Conservation (phyloP, 352 stramenopile species). For the Peronospora farinosa region DNA sequence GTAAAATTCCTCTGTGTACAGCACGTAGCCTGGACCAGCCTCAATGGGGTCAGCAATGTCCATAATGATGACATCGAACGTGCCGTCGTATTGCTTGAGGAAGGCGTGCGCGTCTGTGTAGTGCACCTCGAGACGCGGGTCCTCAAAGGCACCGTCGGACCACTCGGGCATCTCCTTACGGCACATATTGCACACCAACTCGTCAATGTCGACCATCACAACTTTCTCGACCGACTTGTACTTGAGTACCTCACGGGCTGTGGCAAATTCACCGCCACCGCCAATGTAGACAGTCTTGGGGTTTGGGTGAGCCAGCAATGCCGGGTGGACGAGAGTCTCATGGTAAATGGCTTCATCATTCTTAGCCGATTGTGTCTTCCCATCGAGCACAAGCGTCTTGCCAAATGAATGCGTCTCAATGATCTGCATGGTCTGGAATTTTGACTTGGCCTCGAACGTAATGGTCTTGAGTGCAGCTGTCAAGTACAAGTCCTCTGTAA, state of each 20-base stretch:
- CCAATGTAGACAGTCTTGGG: conserved; percentile 90
- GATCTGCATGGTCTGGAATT: conserved; percentile 92
- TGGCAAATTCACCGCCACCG: conserved; percentile 91
- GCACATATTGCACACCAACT: conserved; percentile 90
- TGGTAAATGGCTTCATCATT: conserved; percentile 94
- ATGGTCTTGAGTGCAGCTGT: conserved; percentile 87
- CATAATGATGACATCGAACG: conserved; percentile 94
- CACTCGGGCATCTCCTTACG: conserved; percentile 91
- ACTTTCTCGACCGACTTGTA: conserved; percentile 90
- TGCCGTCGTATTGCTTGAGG: conserved; percentile 76
- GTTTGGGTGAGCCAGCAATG: conserved; percentile 82
- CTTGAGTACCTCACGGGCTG: conserved; percentile 88
- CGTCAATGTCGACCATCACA: conserved; percentile 95
- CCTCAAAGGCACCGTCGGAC: conserved; percentile 83
- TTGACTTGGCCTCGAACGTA: conserved; percentile 77
- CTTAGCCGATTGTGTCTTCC: conserved; percentile 91
- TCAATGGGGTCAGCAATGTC: conserved; percentile 93
- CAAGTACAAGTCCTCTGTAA: conserved; percentile 86
- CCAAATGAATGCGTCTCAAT: conserved; percentile 91
- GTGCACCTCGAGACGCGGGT: conserved; percentile 89
- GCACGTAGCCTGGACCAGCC: conserved; percentile 88
- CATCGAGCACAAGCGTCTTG: conserved; percentile 93
- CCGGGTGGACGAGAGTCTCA: conserved; percentile 91
- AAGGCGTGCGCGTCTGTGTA: conserved; percentile 89
- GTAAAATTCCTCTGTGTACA: conserved; percentile 89